Percentiles rank a stretch among this genome's conserved stretches.
Conservation (phyloP, 1,284 basidiomycete genomes). For the Austropuccinia psidii region DNA sequence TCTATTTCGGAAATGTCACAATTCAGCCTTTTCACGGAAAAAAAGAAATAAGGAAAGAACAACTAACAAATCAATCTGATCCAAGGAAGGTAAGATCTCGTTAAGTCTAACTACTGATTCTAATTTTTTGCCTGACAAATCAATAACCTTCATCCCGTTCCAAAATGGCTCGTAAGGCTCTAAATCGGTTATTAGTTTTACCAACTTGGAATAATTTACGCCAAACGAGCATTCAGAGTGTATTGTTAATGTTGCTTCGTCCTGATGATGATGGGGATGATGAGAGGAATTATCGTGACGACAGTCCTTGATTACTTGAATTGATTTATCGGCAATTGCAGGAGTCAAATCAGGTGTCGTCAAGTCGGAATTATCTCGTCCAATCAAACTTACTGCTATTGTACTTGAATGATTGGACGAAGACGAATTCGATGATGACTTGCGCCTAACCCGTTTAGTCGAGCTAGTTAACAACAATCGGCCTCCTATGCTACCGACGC, state of each 20-base stretch:
- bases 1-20: neutral
- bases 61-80: constrained; percentile 68
- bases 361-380: too few relatives aligned
- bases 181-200: constrained; percentile 87
- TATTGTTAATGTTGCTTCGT: constrained; percentile 70
- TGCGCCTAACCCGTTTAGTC: constrained; percentile 8
- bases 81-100: constrained; percentile 81
- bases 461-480: neutral
- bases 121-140: constrained; percentile 68
- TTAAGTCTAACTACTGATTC: constrained; percentile 87
- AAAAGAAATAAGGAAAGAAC: constrained; percentile 35
- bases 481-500: neutral
- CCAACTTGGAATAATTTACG: constrained; percentile 77
- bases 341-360: too few relatives aligned
- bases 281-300: constrained; percentile 38
- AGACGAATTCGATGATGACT: constrained; percentile 7
- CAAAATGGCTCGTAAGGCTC: constrained; percentile 92
- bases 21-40: neutral
- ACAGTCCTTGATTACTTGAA: too few relatives aligned
- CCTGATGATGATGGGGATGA: constrained; percentile 39
- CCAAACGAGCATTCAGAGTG: constrained; percentile 93
- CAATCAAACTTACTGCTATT: too few relatives aligned
- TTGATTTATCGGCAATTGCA: too few relatives aligned
- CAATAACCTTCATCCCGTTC: constrained; percentile 69
- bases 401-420: too few relatives aligned